Base-by-base conservation (phyloP, 805 yeast genomes). In the Groenewaldozyma tartarivorans region DNA sequence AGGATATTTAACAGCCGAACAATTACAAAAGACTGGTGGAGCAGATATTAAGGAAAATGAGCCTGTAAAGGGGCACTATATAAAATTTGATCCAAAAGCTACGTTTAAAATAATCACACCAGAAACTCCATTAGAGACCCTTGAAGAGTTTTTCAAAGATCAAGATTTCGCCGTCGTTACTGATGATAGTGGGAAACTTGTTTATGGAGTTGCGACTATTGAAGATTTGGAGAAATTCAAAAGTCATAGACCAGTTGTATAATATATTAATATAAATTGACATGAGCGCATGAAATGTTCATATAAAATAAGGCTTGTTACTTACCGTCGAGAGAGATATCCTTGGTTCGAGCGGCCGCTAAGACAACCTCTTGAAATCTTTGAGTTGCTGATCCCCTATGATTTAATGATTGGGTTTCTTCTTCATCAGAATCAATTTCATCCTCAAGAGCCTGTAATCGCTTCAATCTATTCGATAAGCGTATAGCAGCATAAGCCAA, bases 401-500 rank as follows among this genome's bases (percentile, higher is more conserved):
- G 19, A n/a, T 44, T 16, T 13, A 16, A 15, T 5, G 5, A 15
- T 3, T 22, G 20, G 31, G 20, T 35, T 20, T 67, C 77, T 51
- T 75, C 83, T 24, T 69, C 75, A 26, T 70, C 77, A 37, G 68
- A 70, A 54, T 74, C 57, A 52, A 63, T 29, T 61, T 82, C 50
- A 77, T 53, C 42, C 69, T 77, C 35, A 38, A 34, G 20, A 19
- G 36, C 30, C 13, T 24, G 29, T 56, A 90, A 71, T 50, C 79
- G 78, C 54, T 74, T 68, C 58, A 90, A 77, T 58, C 83, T 74
- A 61, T 87, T 87, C 54, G 81, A 77, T 62, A 90, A 74, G 52
- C 77, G 77, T 39, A 90, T 88, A 55, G 85, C 68, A 58, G 86
- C 92, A 52, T 85, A 80, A 30, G 92, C 96, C 51, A 81, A 83